Evolutionary conservation across 139 green algal species (phyloP), one percentile per base, ranked within the genome.

Genomic region (Yamagishiella unicocca): DNA sequence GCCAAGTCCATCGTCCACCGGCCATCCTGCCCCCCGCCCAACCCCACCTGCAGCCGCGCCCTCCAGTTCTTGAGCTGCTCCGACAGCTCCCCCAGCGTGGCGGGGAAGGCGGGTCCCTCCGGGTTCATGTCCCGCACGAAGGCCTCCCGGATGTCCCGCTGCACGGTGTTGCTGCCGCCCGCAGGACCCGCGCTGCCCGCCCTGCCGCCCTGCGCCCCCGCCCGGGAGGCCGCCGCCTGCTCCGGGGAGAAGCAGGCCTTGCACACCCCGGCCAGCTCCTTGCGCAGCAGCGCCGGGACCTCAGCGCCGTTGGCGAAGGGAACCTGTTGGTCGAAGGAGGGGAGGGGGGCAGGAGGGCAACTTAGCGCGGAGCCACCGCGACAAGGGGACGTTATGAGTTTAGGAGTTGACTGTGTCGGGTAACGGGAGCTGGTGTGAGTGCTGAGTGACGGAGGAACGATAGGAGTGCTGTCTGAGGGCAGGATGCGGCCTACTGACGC

Each of bases 91-190:
- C 94, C 96, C 50, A 99, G 93, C 0, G 95, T 97, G 6, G 71
- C 83, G 10, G 98, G 97, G 87, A 98, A 98, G 46, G 43, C 75
- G 12, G 89, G 78, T 0, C 88, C 71, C 27, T 95, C 94, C 19
- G 97, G 98, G 89, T 97, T 93, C 50, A 99, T 93, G 88, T 99
- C 97, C 9, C 85, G 75, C 55, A 98, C 93, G 89, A 99, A 99
- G 40, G 93, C 87, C 83, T 96, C 92, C 54, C 97, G 96, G 80
- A 94, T 54, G 66, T 90, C 75, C 33, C 54, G 70, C 79, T 85
- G 61, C 27, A 76, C 61, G 17, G 37, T 42, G 58, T 58, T 45
- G 61, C 82, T 38, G 73, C 14, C 33, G 71, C 24, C 73, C 37
- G 35, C 66, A 17, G 50, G 9, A 21, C 53, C 42, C 79, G 12